phyloP scores from a whole-genome alignment of 768 basidiomycete species.

The Rickenella mellea region DNA sequence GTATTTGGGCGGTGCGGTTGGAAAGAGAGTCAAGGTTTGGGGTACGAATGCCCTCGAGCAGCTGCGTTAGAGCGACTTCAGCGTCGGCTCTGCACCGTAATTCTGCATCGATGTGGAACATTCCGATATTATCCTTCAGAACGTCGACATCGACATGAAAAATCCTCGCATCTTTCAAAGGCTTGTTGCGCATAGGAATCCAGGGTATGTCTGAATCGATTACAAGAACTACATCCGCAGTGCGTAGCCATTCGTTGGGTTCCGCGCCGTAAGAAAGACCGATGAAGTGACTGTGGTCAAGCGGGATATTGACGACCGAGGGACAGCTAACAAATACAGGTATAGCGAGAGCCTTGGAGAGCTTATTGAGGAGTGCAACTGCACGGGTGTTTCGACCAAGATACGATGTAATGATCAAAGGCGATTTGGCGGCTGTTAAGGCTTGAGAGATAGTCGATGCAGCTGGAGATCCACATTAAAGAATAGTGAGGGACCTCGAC shows the following conservation, averaged over 20 bases:
- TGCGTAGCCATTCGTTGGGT: slow-evolving; percentile 36
- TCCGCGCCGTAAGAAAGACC: slow-evolving; percentile 42
- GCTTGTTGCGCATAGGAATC: slow-evolving; percentile 39
- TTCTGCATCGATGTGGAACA: slow-evolving; percentile 45
- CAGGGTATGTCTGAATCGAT: slow-evolving; percentile 63
- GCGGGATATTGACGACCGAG: slow-evolving; percentile 42
- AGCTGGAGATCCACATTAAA: slow-evolving; percentile 9
- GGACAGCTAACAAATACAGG: slow-evolving; percentile 46
- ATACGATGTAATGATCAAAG: slow-evolving; percentile 58
- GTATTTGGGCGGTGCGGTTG: not conserved
- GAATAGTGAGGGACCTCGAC: not conserved
- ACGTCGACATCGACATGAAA: slow-evolving; percentile 57
- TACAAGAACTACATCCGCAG: slow-evolving; percentile 54
- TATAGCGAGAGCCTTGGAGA: slow-evolving; percentile 44
- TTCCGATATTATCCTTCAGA: slow-evolving; percentile 40
- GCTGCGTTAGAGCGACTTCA: slow-evolving; percentile 38
- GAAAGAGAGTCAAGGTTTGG: not conserved
- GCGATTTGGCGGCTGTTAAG: slow-evolving; percentile 38
- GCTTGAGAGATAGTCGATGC: slow-evolving; percentile 34
- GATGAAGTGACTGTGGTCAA: slow-evolving; percentile 43
- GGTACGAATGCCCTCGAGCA: slow-evolving; percentile 28
- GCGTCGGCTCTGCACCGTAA: slow-evolving; percentile 50
- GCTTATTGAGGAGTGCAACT: slow-evolving; percentile 31
- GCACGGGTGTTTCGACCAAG: slow-evolving; percentile 46
- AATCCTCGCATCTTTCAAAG: slow-evolving; percentile 33